A percentile compares a stretch with the other conserved stretches of the same genome.
phyloP scores from a whole-genome alignment of 352 stramenopile genomes.

The Globisporangium viniferum region DNA sequence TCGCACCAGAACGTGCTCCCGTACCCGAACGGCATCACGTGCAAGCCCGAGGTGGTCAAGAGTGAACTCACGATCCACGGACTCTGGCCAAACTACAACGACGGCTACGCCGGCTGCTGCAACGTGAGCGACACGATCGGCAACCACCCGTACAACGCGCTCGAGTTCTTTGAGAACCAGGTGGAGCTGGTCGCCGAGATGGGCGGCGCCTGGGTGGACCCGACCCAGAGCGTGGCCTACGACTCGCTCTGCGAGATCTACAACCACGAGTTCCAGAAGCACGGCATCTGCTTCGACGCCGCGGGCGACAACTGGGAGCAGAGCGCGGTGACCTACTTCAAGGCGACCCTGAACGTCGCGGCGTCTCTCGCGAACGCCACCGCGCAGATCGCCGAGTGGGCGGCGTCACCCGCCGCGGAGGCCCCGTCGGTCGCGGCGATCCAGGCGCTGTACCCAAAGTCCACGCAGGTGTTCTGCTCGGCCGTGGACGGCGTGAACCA shows the following conservation, averaged over 20 bases:
- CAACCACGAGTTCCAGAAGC: slow-evolving; percentile 89
- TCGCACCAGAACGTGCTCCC: slow-evolving; percentile 68
- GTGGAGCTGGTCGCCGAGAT: slow-evolving; percentile 44
- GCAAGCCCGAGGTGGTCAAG: slow-evolving; percentile 32
- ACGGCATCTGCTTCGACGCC: slow-evolving; percentile 72
- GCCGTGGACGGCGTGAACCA: slow-evolving; percentile 48
- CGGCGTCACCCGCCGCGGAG: slow-evolving; percentile 21
- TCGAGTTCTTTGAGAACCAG: slow-evolving; percentile 40
- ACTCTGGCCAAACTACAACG: slow-evolving; percentile 69
- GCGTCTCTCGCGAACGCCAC: slow-evolving; percentile 31
- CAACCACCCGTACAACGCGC: slow-evolving; percentile 55
- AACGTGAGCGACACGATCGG: slow-evolving; percentile 45
- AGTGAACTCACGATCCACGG: slow-evolving; percentile 68
- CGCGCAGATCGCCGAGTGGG: slow-evolving; percentile 50
- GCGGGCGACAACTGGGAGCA: slow-evolving; percentile 43
- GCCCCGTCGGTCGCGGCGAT: slow-evolving; percentile 33
- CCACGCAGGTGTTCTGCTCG: slow-evolving; percentile 66
- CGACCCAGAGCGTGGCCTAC: slow-evolving; percentile 53
- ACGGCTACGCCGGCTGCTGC: slow-evolving; percentile 62
- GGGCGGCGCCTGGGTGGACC: slow-evolving; percentile 56
- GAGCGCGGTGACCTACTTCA: slow-evolving; percentile 60
- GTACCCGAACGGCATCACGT: slow-evolving; percentile 50
- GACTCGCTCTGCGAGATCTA: slow-evolving; percentile 78
- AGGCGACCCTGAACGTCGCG: slow-evolving; percentile 45
- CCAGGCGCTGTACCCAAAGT: slow-evolving; percentile 47